Percentiles rank a stretch among this genome's conserved stretches.
Evolutionary conservation across 2,329 filamentous ascomycete genomes (phyloP).

Genomic region (Arachnopeziza araneosa): DNA sequence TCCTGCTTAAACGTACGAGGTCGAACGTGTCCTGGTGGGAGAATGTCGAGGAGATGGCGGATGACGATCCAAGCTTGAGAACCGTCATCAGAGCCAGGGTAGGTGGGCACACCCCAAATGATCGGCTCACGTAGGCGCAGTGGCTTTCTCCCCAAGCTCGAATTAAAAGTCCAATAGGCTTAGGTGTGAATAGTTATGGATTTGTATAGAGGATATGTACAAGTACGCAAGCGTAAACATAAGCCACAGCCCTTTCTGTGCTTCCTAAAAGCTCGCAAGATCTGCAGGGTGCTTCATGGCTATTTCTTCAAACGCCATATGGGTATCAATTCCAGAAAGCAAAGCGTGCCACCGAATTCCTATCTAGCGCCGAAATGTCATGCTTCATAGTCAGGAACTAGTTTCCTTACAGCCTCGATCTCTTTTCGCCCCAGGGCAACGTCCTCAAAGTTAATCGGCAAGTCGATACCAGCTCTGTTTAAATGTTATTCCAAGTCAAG

Average conservation of each 20-base stretch:
- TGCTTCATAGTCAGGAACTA: conserved; percentile 19
- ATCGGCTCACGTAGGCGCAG: no score
- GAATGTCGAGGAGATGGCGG: background rate
- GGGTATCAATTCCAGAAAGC: background rate
- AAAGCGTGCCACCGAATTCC: background rate
- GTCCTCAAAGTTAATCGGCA: conserved; percentile 40
- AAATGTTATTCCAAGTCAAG: conserved; percentile 2
- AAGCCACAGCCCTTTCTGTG: background rate
- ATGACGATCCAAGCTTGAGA: background rate
- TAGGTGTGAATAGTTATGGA: no score
- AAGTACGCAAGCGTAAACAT: no score
- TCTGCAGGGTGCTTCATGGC: background rate
- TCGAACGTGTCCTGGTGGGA: background rate
- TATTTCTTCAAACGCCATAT: background rate
- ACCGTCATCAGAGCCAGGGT: no score
- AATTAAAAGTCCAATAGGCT: no score
- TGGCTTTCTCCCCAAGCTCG: no score
- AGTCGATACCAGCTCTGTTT: conserved; percentile 10
- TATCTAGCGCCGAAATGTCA: background rate
- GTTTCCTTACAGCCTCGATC: conserved; percentile 27
- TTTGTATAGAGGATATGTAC: no score
- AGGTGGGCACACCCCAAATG: no score
- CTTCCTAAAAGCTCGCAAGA: background rate
- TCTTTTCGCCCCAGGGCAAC: conserved; percentile 39
- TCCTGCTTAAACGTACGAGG: background rate